A percentile compares a stretch with the other conserved stretches of the same genome.
Evolutionary conservation across 768 basidiomycete species (phyloP).

Genomic region (Leccinum ochraceum): DNA sequence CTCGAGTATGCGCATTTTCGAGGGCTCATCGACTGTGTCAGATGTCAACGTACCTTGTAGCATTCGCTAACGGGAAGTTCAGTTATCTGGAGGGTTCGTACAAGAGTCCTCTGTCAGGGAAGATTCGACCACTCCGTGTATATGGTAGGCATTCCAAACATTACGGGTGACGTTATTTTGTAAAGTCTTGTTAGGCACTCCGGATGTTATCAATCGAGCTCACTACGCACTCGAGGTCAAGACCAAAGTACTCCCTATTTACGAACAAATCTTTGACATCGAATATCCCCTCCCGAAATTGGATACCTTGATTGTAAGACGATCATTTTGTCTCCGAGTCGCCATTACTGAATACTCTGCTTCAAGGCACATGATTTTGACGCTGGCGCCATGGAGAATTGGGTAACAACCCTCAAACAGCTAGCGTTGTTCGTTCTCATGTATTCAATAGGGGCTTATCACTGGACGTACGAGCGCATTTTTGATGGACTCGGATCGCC

Average conservation of each 20-base stretch:
- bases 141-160: slow-evolving; percentile 54
- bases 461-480: slow-evolving; percentile 84
- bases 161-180: neutral
- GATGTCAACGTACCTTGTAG: slow-evolving; percentile 90
- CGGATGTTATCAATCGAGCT: slow-evolving; percentile 80
- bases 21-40: slow-evolving; percentile 17
- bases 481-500: slow-evolving; percentile 74
- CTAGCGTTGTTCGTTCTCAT: slow-evolving; percentile 6
- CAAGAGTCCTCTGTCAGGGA: slow-evolving; percentile 76
- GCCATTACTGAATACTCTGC: neutral
- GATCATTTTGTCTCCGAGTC: neutral
- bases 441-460: slow-evolving; percentile 66
- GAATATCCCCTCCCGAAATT: slow-evolving; percentile 93
- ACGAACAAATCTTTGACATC: slow-evolving; percentile 90
- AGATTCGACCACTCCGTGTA: slow-evolving; percentile 78
- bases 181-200: slow-evolving; percentile 54
- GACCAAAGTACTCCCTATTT: slow-evolving; percentile 77
- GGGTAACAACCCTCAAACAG: slow-evolving; percentile 40
- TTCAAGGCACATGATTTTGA: slow-evolving; percentile 89
- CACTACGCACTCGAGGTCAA: slow-evolving; percentile 89
- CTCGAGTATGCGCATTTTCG: neutral
- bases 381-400: slow-evolving; percentile 92
- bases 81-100: slow-evolving; percentile 72
- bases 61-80: slow-evolving; percentile 83
- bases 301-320: slow-evolving; percentile 80